Percentiles rank a stretch among this genome's conserved stretches.
These are phyloP conservation scores for Colletotrichum acutatum DNA, from an alignment of 2,329 filamentous ascomycete genomes.

Conservation along the genomic window DNA sequence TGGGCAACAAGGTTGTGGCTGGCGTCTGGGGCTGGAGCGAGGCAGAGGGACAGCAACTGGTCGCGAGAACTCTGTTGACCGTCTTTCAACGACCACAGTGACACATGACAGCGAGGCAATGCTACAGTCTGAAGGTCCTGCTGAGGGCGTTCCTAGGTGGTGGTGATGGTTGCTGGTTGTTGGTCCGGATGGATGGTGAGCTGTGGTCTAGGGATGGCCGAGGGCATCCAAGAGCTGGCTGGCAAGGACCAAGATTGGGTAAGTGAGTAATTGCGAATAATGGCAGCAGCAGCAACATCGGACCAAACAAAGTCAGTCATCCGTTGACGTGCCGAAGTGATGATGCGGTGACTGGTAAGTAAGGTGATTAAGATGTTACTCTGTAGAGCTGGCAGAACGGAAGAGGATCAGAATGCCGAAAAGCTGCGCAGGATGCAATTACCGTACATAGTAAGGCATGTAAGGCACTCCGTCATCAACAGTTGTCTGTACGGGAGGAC, in stretches of 20 bases:
- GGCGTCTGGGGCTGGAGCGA: background rate
- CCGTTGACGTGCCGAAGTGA: background rate
- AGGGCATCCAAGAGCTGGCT: background rate
- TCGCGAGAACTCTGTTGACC: background rate
- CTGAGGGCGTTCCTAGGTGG: too few relatives aligned
- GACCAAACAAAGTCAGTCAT: background rate
- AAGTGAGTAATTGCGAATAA: background rate
- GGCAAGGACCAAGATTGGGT: background rate
- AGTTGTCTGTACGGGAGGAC: background rate
- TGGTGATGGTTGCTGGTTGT: background rate
- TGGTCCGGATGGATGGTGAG: background rate
- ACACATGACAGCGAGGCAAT: background rate
- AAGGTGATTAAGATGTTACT: background rate
- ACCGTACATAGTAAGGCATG: background rate
- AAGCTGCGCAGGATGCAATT: background rate
- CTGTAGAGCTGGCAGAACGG: background rate
- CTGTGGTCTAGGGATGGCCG: background rate
- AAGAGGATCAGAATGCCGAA: background rate
- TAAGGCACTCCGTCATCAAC: background rate
- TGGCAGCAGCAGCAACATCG: background rate
- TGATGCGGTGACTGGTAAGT: background rate
- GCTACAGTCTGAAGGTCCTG: too few relatives aligned
- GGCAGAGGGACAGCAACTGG: background rate
- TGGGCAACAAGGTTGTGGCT: background rate
- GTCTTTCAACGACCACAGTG: background rate